Conservation (phyloP, 202 grass and related monocot genomes). For the Carex arenaria region DNA sequence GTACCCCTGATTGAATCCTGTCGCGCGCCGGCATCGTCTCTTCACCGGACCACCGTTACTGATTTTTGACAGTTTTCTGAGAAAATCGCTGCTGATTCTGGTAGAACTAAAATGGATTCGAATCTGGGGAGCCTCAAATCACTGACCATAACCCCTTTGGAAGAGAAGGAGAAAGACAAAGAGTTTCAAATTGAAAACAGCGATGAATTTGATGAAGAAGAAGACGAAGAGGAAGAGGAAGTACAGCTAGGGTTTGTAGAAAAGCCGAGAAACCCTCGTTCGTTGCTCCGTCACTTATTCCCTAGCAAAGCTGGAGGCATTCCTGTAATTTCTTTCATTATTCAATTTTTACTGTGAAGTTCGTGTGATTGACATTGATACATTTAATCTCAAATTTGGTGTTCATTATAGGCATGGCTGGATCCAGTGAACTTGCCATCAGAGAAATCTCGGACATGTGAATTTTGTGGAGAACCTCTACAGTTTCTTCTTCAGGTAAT, state of each 20-base stretch:
- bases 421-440: conserved; percentile 64
- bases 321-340: conserved; percentile 29
- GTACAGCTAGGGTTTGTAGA: conserved; percentile 41
- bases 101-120: neutral
- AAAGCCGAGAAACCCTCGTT: conserved; percentile 35
- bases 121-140: conserved; percentile 16
- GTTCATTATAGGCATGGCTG: conserved; percentile 47
- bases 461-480: conserved; percentile 67
- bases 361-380: neutral
- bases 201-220: conserved; percentile 12
- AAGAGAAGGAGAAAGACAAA: conserved; percentile 10
- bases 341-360: conserved; percentile 4
- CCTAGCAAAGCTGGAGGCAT: conserved; percentile 73
- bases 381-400: neutral
- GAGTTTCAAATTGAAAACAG: conserved; percentile 8
- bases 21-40: no score
- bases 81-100: no score
- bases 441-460: conserved; percentile 40
- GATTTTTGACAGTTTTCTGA: no score
- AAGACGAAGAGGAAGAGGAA: conserved; percentile 37
- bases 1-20: conserved; percentile 48
- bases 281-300: conserved; percentile 67
- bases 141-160: conserved; percentile 7
- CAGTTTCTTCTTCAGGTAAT: conserved; percentile 74
- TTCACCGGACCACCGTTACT: no score